Evolutionary conservation across 441 rosid genomes (phyloP).

Genomic region (Adansonia rubrostipa): DNA sequence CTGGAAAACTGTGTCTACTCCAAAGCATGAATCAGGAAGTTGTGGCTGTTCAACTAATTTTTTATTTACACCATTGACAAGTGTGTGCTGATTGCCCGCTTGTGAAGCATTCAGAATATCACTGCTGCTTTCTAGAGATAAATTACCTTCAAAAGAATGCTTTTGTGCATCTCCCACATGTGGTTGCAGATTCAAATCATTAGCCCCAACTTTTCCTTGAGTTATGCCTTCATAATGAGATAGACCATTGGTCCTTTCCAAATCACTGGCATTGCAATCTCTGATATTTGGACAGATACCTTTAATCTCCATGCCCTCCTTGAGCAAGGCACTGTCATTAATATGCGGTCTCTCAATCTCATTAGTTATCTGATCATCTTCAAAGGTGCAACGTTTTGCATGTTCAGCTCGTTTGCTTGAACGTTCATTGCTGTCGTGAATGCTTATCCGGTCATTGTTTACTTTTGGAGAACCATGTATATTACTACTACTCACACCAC

Average conservation of each 20-base stretch:
- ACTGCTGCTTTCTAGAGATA: constrained; percentile 27
- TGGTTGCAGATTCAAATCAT: constrained; percentile 25
- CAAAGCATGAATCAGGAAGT: constrained; percentile 19
- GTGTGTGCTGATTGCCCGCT: constrained; percentile 24
- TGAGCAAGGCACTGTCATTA: constrained; percentile 15
- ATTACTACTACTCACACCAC: constrained; percentile 24
- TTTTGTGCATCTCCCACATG: constrained; percentile 25
- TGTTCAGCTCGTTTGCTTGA: constrained; percentile 32
- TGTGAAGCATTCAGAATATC: constrained; percentile 18
- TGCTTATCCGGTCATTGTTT: constrained; percentile 27
- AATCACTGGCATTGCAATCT: constrained; percentile 22
- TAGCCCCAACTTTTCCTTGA: constrained; percentile 23
- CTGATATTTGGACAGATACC: constrained; percentile 22
- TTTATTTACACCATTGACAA: constrained; percentile 26
- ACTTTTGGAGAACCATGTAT: constrained; percentile 24
- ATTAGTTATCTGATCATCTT: constrained; percentile 20
- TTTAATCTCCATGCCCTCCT: constrained; percentile 22
- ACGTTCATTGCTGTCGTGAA: constrained; percentile 27
- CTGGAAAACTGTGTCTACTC: constrained; percentile 20
- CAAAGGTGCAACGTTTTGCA: constrained; percentile 27
- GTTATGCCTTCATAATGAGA: constrained; percentile 15
- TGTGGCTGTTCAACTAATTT: constrained; percentile 28
- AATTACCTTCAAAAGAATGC: constrained; percentile 23
- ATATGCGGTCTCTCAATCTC: constrained; percentile 25
- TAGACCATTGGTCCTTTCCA: constrained; percentile 28